Conservation (phyloP, 192 early-diverging fungal species). For the Linnemannia elongata region DNA sequence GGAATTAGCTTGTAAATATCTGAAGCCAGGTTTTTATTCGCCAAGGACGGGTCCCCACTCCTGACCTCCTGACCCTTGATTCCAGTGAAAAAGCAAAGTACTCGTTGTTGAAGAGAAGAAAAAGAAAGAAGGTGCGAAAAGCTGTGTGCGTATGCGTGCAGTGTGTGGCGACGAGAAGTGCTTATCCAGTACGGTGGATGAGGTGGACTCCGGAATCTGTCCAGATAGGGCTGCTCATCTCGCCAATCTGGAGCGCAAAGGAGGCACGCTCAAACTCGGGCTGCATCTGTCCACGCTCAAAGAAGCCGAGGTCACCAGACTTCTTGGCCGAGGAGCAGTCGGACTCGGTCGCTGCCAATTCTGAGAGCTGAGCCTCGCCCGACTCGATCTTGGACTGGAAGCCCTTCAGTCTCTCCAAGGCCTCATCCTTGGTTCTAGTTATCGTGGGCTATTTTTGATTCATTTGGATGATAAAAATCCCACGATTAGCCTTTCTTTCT, state of each 20-base stretch:
- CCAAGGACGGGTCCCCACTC: no score
- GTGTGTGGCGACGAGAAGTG: neutral
- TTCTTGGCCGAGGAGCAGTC: conserved; percentile 94
- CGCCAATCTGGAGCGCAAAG: conserved; percentile 85
- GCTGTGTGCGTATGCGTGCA: neutral
- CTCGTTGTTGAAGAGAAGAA: no score
- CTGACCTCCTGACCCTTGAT: neutral
- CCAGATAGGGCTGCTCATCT: conserved; percentile 85
- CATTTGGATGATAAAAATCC: neutral
- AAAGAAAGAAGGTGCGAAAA: neutral
- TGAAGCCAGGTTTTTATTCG: neutral
- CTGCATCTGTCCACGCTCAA: conserved; percentile 94
- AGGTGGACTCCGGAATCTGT: conserved; percentile 95
- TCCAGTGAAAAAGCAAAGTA: neutral
- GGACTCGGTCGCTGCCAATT: conserved; percentile 82
- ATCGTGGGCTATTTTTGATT: conserved; percentile 75
- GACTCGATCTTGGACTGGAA: conserved; percentile 76
- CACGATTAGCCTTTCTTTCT: neutral
- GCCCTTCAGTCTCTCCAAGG: conserved; percentile 73
- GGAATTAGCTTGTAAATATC: neutral
- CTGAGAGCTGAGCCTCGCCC: conserved; percentile 72
- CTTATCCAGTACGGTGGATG: conserved; percentile 88
- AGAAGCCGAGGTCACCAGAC: conserved; percentile 90
- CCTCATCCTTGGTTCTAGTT: conserved; percentile 93
- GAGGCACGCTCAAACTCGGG: conserved; percentile 91